Evolutionary conservation across 2,329 filamentous ascomycete genomes (phyloP).

Genomic region (Penicillium sp.): DNA sequence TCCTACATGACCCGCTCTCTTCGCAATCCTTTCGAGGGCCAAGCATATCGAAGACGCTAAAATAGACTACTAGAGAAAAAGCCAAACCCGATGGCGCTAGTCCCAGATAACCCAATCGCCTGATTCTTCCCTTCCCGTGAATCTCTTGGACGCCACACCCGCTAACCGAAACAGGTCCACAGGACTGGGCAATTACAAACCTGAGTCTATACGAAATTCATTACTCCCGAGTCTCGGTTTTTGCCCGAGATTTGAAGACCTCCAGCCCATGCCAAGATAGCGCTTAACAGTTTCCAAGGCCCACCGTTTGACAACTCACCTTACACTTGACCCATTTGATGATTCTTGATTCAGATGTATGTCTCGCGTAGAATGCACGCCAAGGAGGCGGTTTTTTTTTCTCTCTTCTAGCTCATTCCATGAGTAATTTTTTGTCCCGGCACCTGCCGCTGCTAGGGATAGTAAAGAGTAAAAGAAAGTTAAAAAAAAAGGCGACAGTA

Average conservation of each 20-base stretch:
- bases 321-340: not conserved
- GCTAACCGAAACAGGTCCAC: not conserved
- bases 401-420: not conserved
- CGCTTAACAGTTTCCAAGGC: not conserved
- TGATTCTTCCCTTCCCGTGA: slow-evolving; percentile 9
- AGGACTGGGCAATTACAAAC: not conserved
- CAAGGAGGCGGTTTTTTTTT: not conserved
- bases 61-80: not conserved
- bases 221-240: not conserved
- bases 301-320: not conserved
- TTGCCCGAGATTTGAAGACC: not conserved
- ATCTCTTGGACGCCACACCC: slow-evolving; percentile 16
- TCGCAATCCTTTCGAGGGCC: too few species aligned
- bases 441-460: too few species aligned
- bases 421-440: not conserved
- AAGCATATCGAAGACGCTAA: not conserved
- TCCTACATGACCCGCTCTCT: not conserved
- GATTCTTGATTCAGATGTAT: not conserved
- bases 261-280: slow-evolving; percentile 10
- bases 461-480: not conserved
- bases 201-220: slow-evolving; percentile 1
- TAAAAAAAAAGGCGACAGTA: not conserved
- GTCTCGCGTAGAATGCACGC: not conserved
- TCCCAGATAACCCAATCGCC: slow-evolving; percentile 15
- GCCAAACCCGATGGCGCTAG: not conserved